Conservation (phyloP, 129 eudicot genomes). For the Gnaphalium uliginosum region DNA sequence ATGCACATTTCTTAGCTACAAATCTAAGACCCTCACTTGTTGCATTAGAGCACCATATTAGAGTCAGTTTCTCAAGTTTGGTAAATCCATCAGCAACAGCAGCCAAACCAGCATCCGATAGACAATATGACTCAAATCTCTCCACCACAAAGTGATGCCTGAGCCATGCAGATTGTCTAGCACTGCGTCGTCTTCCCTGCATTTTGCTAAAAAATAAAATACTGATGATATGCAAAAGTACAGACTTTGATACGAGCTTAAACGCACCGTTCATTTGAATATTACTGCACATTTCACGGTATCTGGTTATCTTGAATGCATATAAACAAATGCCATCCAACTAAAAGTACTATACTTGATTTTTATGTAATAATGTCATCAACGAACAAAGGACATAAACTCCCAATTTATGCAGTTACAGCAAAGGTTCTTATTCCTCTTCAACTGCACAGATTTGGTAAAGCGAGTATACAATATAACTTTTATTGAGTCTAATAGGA, state of each 20-base stretch:
- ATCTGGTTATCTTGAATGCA: neutral
- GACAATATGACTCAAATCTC: constrained; percentile 9
- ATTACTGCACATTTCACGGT: too few relatives aligned
- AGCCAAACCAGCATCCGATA: constrained; percentile 16
- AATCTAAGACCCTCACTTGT: constrained; percentile 6
- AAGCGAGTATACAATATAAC: neutral
- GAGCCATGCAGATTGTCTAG: constrained; percentile 15
- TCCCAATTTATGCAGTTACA: neutral
- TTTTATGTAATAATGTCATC: neutral
- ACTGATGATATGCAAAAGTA: neutral
- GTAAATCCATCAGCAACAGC: constrained; percentile 9
- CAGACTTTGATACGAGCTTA: neutral
- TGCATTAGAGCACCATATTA: constrained; percentile 18
- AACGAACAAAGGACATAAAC: neutral
- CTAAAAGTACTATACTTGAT: neutral
- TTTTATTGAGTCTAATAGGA: neutral
- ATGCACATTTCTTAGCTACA: constrained; percentile 3
- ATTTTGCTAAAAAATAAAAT: neutral
- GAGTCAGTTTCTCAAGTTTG: constrained; percentile 15
- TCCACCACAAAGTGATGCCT: constrained; percentile 3
- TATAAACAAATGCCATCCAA: neutral
- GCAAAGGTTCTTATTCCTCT: neutral
- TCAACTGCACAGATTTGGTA: neutral
- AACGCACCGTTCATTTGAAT: neutral
- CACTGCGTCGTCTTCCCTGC: constrained; percentile 6